Base-by-base conservation (phyloP, 257 asterid species). In the Forsythia suspensa region DNA sequence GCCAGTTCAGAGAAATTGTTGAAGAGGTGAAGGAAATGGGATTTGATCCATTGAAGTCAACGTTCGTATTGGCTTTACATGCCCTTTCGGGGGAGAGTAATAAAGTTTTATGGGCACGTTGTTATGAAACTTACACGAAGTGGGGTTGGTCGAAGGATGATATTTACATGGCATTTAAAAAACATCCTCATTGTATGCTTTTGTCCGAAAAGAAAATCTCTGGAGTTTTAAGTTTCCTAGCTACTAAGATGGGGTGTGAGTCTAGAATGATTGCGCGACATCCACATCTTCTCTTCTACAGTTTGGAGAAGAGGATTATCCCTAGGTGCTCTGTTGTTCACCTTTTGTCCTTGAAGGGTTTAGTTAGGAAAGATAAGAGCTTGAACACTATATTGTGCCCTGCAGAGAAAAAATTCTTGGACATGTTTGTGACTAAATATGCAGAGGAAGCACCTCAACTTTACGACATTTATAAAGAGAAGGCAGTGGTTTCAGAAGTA, bases 81-180 rank as follows among this genome's bases (percentile, higher is more conserved):
- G 74, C 66, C 12, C 81, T 79, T 0, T 4, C 51, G 0, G 77
- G 81, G 72, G 71, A 75, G 44, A 13, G 81, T 4, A 46, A 51
- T 70, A n/a, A 4, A 43, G 80, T 52, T 11, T 5, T 38, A 0
- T 78, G 83, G 85, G 74, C 55, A 37, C 38, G 1, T 20, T 52
- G 84, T 44, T 36, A 1, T 48, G 82, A 73, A 63, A 8, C 38
- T 29, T 80, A 82, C n/a, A 63, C 65, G 3, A 82, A 66, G 18
- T 82, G 86, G 86, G 88, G 88, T 40, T 82, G 84, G 84, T 76
- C 86, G 1, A 46, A 82, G 69, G 88, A 85, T 48, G 82, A 76
- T 11, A 76, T 82, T 36, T 6, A 29, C 1, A 74, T 11, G 76
- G 86, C 88, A 8, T 85, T 42, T 41, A 72, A 16, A 20, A 72